Evolutionary conservation across 2,329 filamentous ascomycete genomes (phyloP).

Genomic region (Myriosclerotinia scirpicola): DNA sequence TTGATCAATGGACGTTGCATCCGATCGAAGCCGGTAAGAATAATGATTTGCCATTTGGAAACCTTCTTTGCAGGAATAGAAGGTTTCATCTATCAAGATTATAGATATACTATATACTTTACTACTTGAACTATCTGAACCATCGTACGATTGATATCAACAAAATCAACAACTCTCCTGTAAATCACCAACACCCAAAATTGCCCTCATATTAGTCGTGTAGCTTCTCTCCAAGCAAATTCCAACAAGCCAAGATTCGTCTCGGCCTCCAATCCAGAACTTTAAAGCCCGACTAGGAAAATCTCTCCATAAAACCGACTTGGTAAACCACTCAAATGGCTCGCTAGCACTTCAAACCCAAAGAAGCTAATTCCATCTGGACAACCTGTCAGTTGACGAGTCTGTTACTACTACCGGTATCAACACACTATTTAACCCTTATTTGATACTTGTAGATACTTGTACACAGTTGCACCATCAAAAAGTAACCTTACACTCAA

Average conservation of each 20-base stretch:
- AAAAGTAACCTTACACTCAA: no score
- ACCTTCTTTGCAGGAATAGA: not conserved
- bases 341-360: not conserved
- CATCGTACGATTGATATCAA: not conserved
- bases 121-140: not conserved
- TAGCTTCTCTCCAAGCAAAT: not conserved
- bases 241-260: not conserved
- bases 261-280: slow-evolving; percentile 3
- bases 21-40: not conserved
- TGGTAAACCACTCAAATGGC: not conserved
- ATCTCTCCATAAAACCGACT: not conserved
- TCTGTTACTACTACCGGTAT: no score
- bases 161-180: not conserved
- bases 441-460: no score
- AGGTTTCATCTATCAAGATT: not conserved
- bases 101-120: not conserved
- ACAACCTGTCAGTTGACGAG: no score
- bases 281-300: not conserved
- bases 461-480: no score
- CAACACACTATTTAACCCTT: no score
- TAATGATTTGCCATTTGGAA: not conserved
- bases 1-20: not conserved
- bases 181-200: not conserved
- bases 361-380: not conserved
- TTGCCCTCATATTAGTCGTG: not conserved